These are phyloP conservation scores for Cystobasidium slooffiae DNA, from an alignment of 1,284 basidiomycete species.

Conservation along the genomic window DNA sequence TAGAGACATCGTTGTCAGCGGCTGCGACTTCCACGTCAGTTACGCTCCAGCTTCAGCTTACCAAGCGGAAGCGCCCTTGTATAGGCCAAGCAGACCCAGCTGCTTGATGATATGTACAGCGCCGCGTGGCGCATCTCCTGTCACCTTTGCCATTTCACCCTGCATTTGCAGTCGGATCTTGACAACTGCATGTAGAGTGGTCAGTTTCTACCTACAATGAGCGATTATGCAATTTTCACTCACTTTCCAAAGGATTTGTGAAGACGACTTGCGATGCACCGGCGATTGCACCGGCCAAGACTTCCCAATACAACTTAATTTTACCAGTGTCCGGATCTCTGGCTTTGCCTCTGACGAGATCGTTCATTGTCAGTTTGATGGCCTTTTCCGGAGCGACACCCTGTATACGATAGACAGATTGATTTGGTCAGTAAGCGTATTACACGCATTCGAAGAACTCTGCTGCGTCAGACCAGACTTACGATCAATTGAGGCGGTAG, in stretches of 20 bases:
- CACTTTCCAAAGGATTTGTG: slow-evolving; percentile 84
- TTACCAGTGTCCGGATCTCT: slow-evolving; percentile 94
- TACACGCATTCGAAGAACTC: too few species aligned
- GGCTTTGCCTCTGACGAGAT: slow-evolving; percentile 78
- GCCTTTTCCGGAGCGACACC: slow-evolving; percentile 99
- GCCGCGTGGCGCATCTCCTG: slow-evolving; percentile 76
- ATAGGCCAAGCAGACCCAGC: slow-evolving; percentile 88
- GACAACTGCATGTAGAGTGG: slow-evolving; percentile 61
- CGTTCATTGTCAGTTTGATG: slow-evolving; percentile 93
- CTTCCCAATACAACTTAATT: slow-evolving; percentile 83
- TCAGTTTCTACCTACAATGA: neutral
- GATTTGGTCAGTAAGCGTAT: neutral
- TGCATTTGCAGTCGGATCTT: slow-evolving; percentile 97
- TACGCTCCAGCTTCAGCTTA: neutral
- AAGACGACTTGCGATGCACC: slow-evolving; percentile 99
- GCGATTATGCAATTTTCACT: neutral
- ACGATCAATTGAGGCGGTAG: slow-evolving; percentile 92
- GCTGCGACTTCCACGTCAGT: neutral
- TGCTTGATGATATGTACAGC: slow-evolving; percentile 91
- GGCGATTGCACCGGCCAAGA: slow-evolving; percentile 87
- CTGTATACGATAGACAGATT: slow-evolving; percentile 58
- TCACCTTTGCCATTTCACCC: slow-evolving; percentile 84
- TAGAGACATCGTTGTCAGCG: neutral
- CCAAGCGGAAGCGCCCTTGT: slow-evolving; percentile 86
- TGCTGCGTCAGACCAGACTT: too few species aligned